Percentiles rank a stretch among this genome's conserved stretches.
Evolutionary conservation across 768 basidiomycete genomes (phyloP).

Genomic region (Daedalea quercina): DNA sequence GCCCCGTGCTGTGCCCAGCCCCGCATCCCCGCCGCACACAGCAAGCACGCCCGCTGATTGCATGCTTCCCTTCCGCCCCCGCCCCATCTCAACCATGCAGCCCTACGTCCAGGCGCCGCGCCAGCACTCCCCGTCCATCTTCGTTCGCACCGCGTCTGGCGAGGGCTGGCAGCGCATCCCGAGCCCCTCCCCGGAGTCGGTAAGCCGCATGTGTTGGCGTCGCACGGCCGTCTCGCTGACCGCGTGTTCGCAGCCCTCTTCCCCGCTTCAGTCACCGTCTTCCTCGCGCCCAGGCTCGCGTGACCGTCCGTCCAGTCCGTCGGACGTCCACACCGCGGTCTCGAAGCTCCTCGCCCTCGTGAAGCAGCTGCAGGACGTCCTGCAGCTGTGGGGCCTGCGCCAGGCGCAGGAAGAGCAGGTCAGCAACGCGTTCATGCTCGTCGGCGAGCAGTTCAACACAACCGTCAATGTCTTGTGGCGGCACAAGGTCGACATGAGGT

Average conservation of each 20-base stretch:
- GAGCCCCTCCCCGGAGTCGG: neutral
- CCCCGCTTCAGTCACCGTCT: neutral
- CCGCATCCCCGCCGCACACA: neutral
- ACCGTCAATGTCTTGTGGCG: slow-evolving; percentile 69
- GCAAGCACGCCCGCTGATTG: neutral
- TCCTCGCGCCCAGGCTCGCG: slow-evolving; percentile 1
- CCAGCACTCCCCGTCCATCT: neutral
- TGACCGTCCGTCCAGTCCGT: neutral
- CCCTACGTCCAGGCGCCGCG: neutral
- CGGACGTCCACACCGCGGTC: slow-evolving; percentile 56
- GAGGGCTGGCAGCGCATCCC: neutral
- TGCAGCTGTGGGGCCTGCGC: slow-evolving; percentile 61
- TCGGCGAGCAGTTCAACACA: slow-evolving; percentile 85
- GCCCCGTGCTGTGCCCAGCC: neutral
- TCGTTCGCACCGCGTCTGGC: neutral
- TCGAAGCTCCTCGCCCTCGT: slow-evolving; percentile 71
- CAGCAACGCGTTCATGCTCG: slow-evolving; percentile 83
- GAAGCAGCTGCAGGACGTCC: slow-evolving; percentile 69
- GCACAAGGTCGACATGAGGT: slow-evolving; percentile 76
- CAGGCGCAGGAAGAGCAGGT: slow-evolving; percentile 63
- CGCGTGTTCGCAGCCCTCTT: neutral
- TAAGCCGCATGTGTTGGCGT: neutral
- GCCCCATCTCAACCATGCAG: neutral
- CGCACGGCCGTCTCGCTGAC: neutral
- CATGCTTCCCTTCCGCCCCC: slow-evolving; percentile 1